Evolutionary conservation across 129 eudicot genomes (phyloP), one percentile per base, ranked within the genome.

Genomic region (Escallonia herrerae): DNA sequence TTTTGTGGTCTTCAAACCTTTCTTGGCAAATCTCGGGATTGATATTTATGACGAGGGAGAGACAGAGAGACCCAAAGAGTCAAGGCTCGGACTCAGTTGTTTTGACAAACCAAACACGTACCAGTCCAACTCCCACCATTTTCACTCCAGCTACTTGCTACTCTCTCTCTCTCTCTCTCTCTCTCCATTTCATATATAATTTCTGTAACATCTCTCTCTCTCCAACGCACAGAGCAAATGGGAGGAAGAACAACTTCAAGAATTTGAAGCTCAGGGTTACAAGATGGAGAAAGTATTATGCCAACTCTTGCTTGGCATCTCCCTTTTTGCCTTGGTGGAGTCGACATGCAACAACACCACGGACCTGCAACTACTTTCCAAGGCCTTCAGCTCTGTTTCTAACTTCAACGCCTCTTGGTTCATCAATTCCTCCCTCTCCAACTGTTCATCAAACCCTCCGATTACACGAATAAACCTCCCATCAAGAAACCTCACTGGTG

Each of bases 361-460:
- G 42, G 90, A 90, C 77, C 80, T 47, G 45, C 44, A 74, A 41
- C 77, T 76, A 11, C 57, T 87, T 58, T 47, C 70, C 64, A 83
- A 72, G 39, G 95, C 97, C 63, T 91, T 91, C 80, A 74, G 78
- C 70, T 83, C 98, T 12, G 86, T 86, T 43, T 64, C 81, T 2
- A 74, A 72, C 65, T 85, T 93, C 90, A 88, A 93, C 67, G 62
- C 77, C 41, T 74, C 98, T 42, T 86, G 95, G 91, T 60, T 90
- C 83, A 65, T 52, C 22, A 41, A 10, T 50, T 10, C 48, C 51
- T n/a, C 15, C 45, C 50, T 15, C 43, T 8, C 69, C 66, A 77
- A 72, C 70, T 87, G 90, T 58, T 59, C 33, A 22, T 22, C 97
- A 53, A 72, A 76, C 59, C 50, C 84, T 15, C 76, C 76, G 37